Base-by-base conservation (phyloP, 179 eudicot species). In the Patellifolia procumbens region DNA sequence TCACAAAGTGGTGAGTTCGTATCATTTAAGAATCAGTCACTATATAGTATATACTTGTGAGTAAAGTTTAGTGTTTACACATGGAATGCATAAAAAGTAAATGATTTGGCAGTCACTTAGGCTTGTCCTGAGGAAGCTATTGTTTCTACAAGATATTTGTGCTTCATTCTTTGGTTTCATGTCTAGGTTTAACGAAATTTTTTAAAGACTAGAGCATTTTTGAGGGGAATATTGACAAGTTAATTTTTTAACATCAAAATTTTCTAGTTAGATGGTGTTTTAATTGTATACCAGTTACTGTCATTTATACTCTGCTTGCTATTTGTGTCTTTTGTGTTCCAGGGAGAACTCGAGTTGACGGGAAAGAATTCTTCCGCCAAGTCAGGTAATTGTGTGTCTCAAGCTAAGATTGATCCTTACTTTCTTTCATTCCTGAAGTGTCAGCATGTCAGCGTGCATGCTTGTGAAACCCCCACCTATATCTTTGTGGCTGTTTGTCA, bases 301-400 rank as follows among this genome's bases (percentile, higher is more conserved):
- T 9, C 72, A 20, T 51, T 35, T 31, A 5, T 26, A 15, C n/a
- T n/a, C 8, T 24, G 20, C 9, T n/a, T 73, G n/a, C 29, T 66
- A 15, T 43, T 55, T 29, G 19, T 65, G 82, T 35, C 58, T 46
- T 52, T 75, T 62, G 26, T 73, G 29, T 51, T 85, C 53, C 70
- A 93, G 99, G 89, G 76, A 89, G 97, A 78, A 70, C 97, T 49
- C 90, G 98, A 43, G 95, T 95, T 80, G 99, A 94, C 83, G 98
- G 97, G 35, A 94, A 94, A 84, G 98, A 94, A 69, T 94, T 94
- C 84, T 94, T 94, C 77, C 97, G 99, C 75, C 98, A 91, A 95
- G 99, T 95, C 85, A 93, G 99, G 98, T 95, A 89, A 35, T n/a
- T n/a, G 39, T 31, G 5, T 53, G 63, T 66, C 8, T 42, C 7